Evolutionary conservation across 345 rosid genomes (phyloP), one percentile per base, ranked within the genome.

Genomic region (Camelina hispida): DNA sequence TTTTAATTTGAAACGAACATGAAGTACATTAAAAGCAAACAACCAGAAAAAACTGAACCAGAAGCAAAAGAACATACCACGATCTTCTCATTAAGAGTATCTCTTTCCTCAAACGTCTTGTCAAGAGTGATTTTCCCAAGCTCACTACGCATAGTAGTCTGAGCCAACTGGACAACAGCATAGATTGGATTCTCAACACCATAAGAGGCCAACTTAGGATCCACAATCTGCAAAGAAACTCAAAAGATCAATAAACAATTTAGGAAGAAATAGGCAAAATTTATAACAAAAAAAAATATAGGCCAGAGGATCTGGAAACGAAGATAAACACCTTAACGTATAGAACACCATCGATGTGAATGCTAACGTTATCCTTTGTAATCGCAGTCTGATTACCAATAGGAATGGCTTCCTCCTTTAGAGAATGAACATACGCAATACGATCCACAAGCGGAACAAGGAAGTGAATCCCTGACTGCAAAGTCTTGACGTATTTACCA

Each of bases 71-170:
- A 77, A 73, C 89, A 25, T 71, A 95, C 99, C 91, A 95, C 99
- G 58, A 95, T 95, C 87, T 90, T 90, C 13, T 83, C 96, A 55
- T 92, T 95, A 20, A 95, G 92, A 1, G 93, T 89, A 68, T 92
- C 99, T 22, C 99, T 84, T 80, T 90, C 99, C 74, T 90, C 99
- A 42, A 95, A 95, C 6, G 98, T 95, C 87, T 95, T 92, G 80
- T 95, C 99, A 57, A 95, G 98, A 0, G 98, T 90, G 25, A 95
- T 95, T 71, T 95, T 95, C 9, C 99, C 99, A 1, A 92, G 93
- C 83, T 95, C 97, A 46, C 98, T 95, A 32, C 99, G 93, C 98
- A 95, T 95, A 0, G 98, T 89, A 6, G 99, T 92, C 78, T 92
- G 99, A 3, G 99, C 99, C 34, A 92, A 84, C 80, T 95, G 99